These are phyloP conservation scores for Mucor plumbeus DNA, from an alignment of 371 early-diverging fungal species.

Conservation along the genomic window DNA sequence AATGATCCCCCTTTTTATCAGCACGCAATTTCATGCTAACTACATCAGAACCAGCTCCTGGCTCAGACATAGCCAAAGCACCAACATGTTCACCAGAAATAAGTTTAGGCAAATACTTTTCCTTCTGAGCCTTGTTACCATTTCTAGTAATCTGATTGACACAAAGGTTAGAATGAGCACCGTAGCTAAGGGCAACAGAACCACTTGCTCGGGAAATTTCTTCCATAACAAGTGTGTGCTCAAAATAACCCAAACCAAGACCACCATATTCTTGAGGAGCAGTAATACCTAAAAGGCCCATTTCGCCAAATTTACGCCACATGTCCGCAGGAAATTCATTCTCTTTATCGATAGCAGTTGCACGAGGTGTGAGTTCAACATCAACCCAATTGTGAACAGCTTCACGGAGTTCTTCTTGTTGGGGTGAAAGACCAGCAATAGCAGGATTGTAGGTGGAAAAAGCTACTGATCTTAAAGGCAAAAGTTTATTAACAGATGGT, in stretches of 20 bases:
- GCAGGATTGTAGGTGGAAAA: constrained; percentile 71
- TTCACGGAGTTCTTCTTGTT: constrained; percentile 76
- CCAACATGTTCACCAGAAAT: constrained; percentile 93
- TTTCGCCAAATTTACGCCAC: constrained; percentile 96
- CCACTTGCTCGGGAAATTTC: constrained; percentile 91
- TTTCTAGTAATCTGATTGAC: constrained; percentile 96
- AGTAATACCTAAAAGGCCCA: constrained; percentile 88
- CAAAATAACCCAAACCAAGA: constrained; percentile 89
- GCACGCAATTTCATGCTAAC: constrained; percentile 93
- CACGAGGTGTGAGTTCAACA: constrained; percentile 86
- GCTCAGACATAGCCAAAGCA: constrained; percentile 96
- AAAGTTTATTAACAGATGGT: background rate
- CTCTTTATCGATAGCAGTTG: constrained; percentile 81
- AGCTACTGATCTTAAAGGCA: background rate
- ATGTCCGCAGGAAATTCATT: constrained; percentile 94
- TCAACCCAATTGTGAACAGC: constrained; percentile 83
- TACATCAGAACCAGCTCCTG: constrained; percentile 93
- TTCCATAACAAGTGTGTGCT: constrained; percentile 94
- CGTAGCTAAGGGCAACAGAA: constrained; percentile 92
- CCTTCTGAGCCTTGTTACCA: constrained; percentile 89
- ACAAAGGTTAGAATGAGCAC: constrained; percentile 97
- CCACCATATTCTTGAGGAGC: constrained; percentile 84
- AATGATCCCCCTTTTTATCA: constrained; percentile 81
- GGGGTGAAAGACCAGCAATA: constrained; percentile 76
- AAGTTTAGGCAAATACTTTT: constrained; percentile 91